Evolutionary conservation across 768 basidiomycete genomes (phyloP), one percentile per base, ranked within the genome.

Genomic region (Psilocybe subaeruginosa): DNA sequence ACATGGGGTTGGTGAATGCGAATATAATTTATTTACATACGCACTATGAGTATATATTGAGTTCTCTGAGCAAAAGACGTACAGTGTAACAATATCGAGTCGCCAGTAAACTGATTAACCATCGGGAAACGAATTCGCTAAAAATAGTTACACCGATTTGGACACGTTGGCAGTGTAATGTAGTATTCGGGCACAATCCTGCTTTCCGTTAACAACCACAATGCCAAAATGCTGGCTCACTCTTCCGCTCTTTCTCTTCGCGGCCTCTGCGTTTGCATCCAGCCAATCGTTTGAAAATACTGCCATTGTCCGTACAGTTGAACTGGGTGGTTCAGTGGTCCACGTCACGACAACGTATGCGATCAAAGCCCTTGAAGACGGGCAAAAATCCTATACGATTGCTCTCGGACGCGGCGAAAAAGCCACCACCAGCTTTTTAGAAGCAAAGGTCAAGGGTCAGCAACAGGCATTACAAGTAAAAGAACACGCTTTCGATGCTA

Each of bases 271-370:
- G 3, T 72, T 74, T 54, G 72, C 69, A 47, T 69, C 73, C 16
- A 71, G 74, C 63, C 78, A 79, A 68, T 82, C 87, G 1, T 93
- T 93, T 76, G 92, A 93, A 83, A 95, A 95, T 67, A 93, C 91
- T 19, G 92, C 90, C 64, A 83, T 99, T 62, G 92, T 95, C 33
- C 90, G 94, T 69, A 88, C 91, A 4, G 81, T 95, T 61, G 96
- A 97, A 68, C 90, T 97, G 23, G 94, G 91, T 37, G 96, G 96
- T 54, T 83, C 95, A 17, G 82, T 93, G 23, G 90, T 94, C 58
- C 89, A 91, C 78, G 86, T 95, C 80, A 92, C 88, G 56, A 97
- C 95, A 49, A 92, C 93, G 51, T 97, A 90, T 75, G 87, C 91
- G 17, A 85, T 94, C 72, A 91, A 86, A 70, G 85, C 92, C 39